Conservation (phyloP, 441 rosid species). For the Adansonia gregorii region DNA sequence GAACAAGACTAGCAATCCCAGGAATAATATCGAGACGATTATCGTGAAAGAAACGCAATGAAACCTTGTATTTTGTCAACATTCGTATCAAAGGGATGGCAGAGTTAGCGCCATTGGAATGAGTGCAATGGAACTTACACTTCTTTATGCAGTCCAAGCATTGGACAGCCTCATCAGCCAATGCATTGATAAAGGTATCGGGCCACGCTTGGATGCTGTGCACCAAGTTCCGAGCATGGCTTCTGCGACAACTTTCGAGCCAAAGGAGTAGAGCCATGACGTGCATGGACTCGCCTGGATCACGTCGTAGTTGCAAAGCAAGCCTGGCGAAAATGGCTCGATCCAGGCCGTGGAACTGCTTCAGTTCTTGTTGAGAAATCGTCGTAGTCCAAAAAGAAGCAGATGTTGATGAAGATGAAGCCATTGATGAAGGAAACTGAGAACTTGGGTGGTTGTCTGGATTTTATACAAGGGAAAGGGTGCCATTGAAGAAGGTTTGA, state of each 20-base stretch:
- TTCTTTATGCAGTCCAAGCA: too few relatives aligned
- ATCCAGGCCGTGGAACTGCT: conserved; percentile 54
- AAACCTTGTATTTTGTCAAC: too few relatives aligned
- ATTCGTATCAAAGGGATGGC: too few relatives aligned
- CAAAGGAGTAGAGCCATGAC: conserved; percentile 61
- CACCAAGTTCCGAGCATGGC: conserved; percentile 33
- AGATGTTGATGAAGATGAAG: background rate
- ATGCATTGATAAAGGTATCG: conserved; percentile 35
- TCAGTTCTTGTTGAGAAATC: conserved; percentile 46
- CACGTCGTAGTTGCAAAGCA: conserved; percentile 43
- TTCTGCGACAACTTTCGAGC: conserved; percentile 44
- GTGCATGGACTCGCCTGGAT: conserved; percentile 48
- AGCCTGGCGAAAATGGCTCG: conserved; percentile 54
- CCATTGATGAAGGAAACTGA: background rate
- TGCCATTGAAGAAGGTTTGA: background rate
- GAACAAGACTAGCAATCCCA: too few relatives aligned
- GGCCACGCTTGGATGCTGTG: conserved; percentile 31
- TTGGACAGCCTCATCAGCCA: conserved; percentile 58
- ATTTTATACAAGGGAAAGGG: background rate
- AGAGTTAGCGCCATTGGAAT: too few relatives aligned
- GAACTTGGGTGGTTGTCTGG: background rate
- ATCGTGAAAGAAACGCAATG: too few relatives aligned
- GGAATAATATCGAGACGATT: too few relatives aligned
- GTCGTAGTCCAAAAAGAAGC: background rate
- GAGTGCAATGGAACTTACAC: too few relatives aligned